Conservation (phyloP, 257 asterid species). For the Linaria vulgaris region DNA sequence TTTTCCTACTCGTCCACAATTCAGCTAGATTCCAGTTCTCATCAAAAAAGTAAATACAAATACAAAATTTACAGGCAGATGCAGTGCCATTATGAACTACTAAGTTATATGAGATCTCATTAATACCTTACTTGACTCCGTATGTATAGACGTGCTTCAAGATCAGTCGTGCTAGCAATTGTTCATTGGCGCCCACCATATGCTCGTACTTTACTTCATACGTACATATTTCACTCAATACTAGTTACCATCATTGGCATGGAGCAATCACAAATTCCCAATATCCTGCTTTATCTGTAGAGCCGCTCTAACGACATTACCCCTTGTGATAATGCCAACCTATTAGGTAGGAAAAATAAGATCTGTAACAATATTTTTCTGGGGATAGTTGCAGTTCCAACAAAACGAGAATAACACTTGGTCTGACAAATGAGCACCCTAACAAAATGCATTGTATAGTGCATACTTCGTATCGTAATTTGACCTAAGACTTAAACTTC, state of each 20-base stretch:
- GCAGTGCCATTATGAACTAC: conserved; percentile 19
- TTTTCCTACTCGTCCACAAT: conserved; percentile 19
- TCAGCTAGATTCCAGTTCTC: conserved; percentile 26
- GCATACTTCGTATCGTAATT: no score
- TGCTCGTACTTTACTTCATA: not conserved
- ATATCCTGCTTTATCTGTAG: conserved; percentile 66
- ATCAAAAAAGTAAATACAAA: conserved; percentile 15
- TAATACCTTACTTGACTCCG: conserved; percentile 19
- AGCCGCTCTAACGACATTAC: conserved; percentile 89
- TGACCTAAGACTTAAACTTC: no score
- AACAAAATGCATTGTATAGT: no score
- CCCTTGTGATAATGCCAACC: conserved; percentile 91
- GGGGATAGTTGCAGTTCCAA: not conserved
- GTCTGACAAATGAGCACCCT: no score
- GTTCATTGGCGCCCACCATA: conserved; percentile 4
- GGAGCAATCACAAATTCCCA: conserved; percentile 33
- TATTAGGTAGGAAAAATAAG: conserved; percentile 26
- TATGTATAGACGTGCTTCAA: not conserved
- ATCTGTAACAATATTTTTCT: conserved; percentile 13
- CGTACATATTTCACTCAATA: conserved; percentile 1
- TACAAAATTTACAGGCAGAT: conserved; percentile 33
- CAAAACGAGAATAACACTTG: no score
- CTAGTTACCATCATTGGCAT: conserved; percentile 7
- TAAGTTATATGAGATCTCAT: conserved; percentile 14
- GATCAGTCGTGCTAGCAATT: conserved; percentile 8